Evolutionary conservation across 148 eudicot genomes (phyloP).

Genomic region (Arctostaphylos glauca): DNA sequence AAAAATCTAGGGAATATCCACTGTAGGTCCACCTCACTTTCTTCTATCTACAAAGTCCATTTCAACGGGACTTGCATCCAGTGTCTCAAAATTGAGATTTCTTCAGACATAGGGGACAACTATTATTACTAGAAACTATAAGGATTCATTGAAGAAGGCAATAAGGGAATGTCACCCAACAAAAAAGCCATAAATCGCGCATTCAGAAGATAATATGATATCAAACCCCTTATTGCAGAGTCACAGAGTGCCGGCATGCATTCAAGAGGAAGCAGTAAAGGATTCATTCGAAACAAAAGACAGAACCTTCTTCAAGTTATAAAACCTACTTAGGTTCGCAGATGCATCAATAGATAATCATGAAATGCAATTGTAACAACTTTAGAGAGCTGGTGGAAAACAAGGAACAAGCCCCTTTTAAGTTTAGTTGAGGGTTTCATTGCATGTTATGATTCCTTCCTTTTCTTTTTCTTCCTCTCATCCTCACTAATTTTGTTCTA

Average conservation of each 20-base stretch:
- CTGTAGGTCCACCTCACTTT: background rate
- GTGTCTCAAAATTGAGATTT: background rate
- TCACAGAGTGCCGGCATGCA: background rate
- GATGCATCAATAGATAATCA: background rate
- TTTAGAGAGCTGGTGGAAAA: background rate
- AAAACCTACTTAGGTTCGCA: background rate
- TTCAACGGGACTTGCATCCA: background rate
- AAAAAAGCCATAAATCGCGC: background rate
- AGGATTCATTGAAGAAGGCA: background rate
- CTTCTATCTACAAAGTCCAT: background rate
- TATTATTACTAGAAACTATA: background rate
- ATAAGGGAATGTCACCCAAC: background rate
- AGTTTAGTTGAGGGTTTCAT: background rate
- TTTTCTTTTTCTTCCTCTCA: background rate
- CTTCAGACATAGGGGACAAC: background rate
- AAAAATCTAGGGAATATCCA: background rate
- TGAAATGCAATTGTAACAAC: background rate
- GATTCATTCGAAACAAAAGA: too few species aligned
- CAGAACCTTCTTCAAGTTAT: background rate
- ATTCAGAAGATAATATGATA: background rate
- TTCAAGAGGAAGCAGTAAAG: background rate
- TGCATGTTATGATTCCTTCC: background rate
- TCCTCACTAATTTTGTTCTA: background rate
- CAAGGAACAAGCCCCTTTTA: conserved; percentile 1
- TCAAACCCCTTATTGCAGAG: background rate